Conservation (phyloP, 805 yeast species). For the Dipodascus geniculatus region DNA sequence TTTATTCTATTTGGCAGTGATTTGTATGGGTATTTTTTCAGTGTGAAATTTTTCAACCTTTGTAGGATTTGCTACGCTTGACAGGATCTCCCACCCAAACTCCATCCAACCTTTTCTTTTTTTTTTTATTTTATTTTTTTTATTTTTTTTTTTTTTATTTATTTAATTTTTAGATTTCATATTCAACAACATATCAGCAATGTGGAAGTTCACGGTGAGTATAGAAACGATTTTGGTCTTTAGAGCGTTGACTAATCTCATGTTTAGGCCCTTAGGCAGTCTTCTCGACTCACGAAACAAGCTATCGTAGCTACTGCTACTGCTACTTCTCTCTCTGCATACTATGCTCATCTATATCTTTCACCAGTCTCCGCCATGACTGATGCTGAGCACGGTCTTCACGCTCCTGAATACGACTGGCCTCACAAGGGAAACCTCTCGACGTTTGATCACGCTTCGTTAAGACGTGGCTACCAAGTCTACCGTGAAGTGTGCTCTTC, state of each 20-base stretch:
- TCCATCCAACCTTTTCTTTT: background rate
- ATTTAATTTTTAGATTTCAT: background rate
- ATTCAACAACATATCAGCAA: slow-evolving; percentile 1
- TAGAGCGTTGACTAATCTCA: background rate
- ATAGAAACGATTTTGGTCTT: background rate
- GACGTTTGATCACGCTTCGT: slow-evolving; percentile 86
- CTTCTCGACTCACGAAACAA: slow-evolving; percentile 11
- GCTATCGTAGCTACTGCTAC: slow-evolving; percentile 44
- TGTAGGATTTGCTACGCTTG: background rate
- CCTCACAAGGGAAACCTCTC: slow-evolving; percentile 80
- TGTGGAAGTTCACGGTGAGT: slow-evolving; percentile 13
- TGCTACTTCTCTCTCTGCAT: slow-evolving; percentile 67
- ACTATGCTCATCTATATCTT: slow-evolving; percentile 74
- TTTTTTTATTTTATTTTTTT: background rate
- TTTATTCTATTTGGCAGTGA: background rate
- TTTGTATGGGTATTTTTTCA: background rate
- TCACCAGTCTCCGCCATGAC: slow-evolving; percentile 93
- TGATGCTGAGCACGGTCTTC: slow-evolving; percentile 97
- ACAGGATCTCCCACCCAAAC: background rate
- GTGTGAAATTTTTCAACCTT: background rate
- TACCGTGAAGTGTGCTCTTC: slow-evolving; percentile 99
- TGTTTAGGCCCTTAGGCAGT: background rate
- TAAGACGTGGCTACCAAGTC: slow-evolving; percentile 98
- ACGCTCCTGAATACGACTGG: slow-evolving; percentile 89
- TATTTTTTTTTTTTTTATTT: background rate